Conservation (phyloP, 2,329 filamentous ascomycete species). For the Aureobasidium sp. region DNA sequence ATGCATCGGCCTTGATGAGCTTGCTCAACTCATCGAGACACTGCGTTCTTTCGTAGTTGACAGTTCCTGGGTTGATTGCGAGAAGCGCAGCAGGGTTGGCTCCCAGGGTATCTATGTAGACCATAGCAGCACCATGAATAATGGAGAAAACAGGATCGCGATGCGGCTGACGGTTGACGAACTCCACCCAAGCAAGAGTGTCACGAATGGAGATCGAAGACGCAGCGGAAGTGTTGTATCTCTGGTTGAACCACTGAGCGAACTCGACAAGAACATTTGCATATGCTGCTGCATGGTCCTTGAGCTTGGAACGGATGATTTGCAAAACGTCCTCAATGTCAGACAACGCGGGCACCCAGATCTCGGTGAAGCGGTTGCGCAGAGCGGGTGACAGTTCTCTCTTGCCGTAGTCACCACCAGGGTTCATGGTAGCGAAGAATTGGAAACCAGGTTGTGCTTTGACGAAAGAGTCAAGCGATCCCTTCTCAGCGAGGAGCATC, state of each 20-base stretch:
- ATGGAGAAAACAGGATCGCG: constrained; percentile 29
- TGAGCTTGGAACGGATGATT: constrained; percentile 73
- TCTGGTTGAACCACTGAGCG: constrained; percentile 83
- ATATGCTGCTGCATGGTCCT: constrained; percentile 43
- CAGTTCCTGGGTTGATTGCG: constrained; percentile 59
- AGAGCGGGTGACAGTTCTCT: constrained; percentile 92
- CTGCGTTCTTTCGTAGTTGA: constrained; percentile 60
- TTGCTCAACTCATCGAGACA: constrained; percentile 67
- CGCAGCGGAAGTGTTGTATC: constrained; percentile 65
- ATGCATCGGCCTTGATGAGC: constrained; percentile 57
- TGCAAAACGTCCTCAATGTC: constrained; percentile 78
- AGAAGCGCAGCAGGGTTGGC: constrained; percentile 88
- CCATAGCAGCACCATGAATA: constrained; percentile 85
- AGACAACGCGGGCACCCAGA: constrained; percentile 89
- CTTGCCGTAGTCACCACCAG: constrained; percentile 96
- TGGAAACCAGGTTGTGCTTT: constrained; percentile 74
- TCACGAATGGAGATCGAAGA: constrained; percentile 85
- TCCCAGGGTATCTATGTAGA: constrained; percentile 91
- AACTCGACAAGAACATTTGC: constrained; percentile 72
- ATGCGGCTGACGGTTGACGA: constrained; percentile 57
- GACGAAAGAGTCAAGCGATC: constrained; percentile 72
- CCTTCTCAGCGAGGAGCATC: constrained; percentile 88
- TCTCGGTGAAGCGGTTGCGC: constrained; percentile 94
- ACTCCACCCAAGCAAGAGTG: constrained; percentile 85
- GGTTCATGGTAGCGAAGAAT: constrained; percentile 98